Percentiles rank a stretch among this genome's conserved stretches.
phyloP scores from a whole-genome alignment of 176 grass and related monocot genomes.

The Melocanna baccifera region DNA sequence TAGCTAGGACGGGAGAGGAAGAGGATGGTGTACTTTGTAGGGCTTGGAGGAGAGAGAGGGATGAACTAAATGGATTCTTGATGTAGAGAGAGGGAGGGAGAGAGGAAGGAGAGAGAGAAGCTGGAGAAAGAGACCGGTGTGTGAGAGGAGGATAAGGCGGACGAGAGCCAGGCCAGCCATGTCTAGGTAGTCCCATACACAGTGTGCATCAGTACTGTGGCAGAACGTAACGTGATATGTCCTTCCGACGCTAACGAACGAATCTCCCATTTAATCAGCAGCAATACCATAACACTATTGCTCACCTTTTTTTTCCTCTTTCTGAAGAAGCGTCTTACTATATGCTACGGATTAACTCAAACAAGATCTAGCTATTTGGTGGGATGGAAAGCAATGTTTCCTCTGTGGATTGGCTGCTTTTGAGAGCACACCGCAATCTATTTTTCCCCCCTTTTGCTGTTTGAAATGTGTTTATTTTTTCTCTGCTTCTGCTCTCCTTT shows the following conservation, averaged over 20 bases:
- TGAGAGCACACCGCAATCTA: conserved; percentile 33
- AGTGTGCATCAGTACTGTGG: conserved; percentile 50
- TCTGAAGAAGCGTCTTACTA: not conserved
- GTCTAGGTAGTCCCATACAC: conserved; percentile 40
- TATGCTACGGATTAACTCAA: conserved; percentile 7
- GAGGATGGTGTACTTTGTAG: conserved; percentile 62
- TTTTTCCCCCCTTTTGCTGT: conserved; percentile 14
- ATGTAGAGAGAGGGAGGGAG: conserved; percentile 9
- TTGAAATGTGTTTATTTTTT: conserved; percentile 44
- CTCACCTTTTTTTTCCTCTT: not conserved
- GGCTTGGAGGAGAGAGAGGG: conserved; percentile 46
- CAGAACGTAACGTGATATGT: conserved; percentile 63
- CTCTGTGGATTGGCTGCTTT: conserved; percentile 59
- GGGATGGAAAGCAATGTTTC: conserved; percentile 45
- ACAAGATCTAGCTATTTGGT: conserved; percentile 17
- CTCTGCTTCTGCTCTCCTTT: not conserved
- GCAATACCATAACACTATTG: conserved; percentile 9
- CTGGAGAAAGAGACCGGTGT: conserved; percentile 32
- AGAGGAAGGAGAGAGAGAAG: conserved; percentile 26
- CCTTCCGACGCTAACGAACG: conserved; percentile 48
- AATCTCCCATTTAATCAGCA: conserved; percentile 36
- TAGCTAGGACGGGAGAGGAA: conserved; percentile 18
- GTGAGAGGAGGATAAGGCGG: conserved; percentile 17
- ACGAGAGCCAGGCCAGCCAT: not conserved
- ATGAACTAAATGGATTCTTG: conserved; percentile 58